phyloP scores from a whole-genome alignment of 768 basidiomycete species.

The Serpula lacrymans region DNA sequence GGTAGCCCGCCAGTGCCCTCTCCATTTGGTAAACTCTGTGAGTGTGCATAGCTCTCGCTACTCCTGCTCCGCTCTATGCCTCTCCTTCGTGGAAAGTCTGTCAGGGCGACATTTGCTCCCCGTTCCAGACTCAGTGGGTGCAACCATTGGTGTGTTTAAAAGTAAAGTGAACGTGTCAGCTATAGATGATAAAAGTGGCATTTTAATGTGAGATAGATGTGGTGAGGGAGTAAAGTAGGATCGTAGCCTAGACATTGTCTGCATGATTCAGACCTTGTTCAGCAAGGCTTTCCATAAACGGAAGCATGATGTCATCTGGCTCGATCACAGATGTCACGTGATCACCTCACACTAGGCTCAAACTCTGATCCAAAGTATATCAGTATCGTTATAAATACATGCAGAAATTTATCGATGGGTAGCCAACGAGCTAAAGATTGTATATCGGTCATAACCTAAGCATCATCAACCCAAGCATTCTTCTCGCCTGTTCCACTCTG shows the following conservation, averaged over 20 bases:
- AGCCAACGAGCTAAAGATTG: no score
- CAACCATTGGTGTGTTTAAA: slow-evolving; percentile 21
- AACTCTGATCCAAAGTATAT: no score
- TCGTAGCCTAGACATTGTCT: neutral
- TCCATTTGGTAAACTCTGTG: no score
- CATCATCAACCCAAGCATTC: no score
- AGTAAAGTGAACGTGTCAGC: slow-evolving; percentile 12
- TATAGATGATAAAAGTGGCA: slow-evolving; percentile 13
- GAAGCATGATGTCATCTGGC: neutral
- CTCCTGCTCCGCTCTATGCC: no score
- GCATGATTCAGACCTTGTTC: neutral
- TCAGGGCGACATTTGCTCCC: slow-evolving; percentile 13
- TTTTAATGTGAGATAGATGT: neutral
- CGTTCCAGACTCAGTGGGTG: slow-evolving; percentile 1
- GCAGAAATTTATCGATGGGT: no score
- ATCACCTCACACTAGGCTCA: no score
- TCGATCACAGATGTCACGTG: neutral
- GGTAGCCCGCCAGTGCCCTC: no score
- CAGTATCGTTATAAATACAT: no score
- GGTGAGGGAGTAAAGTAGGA: neutral
- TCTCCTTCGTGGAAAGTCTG: slow-evolving; percentile 12
- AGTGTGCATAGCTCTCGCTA: no score
- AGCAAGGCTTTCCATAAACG: neutral
- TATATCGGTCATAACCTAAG: no score
- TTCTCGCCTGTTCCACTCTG: no score